phyloP scores from a whole-genome alignment of 2,329 filamentous ascomycete species.

The Colletotrichum lindemuthianum region DNA sequence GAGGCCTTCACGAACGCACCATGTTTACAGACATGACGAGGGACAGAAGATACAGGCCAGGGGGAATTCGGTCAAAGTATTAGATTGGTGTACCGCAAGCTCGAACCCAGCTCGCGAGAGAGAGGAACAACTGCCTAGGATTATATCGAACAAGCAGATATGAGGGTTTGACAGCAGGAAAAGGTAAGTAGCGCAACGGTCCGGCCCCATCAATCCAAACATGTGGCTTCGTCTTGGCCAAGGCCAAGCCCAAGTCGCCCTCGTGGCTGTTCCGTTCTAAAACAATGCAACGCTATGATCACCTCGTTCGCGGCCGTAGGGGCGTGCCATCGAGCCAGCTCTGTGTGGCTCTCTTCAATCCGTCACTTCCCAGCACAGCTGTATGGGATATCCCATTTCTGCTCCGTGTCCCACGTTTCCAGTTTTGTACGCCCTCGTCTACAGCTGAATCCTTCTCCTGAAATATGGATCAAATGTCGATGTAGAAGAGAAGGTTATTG shows the following conservation, averaged over 20 bases:
- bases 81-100: conserved; percentile 8
- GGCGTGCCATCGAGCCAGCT: conserved; percentile 38
- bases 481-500: conserved; percentile 19
- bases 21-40: too few relatives aligned
- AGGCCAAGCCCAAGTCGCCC: not conserved
- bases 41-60: too few relatives aligned
- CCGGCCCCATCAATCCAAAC: too few relatives aligned
- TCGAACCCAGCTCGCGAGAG: not conserved
- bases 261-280: conserved; percentile 16
- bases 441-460: conserved; percentile 29
- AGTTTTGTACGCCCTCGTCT: conserved; percentile 33
- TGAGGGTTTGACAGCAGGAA: not conserved
- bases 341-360: conserved; percentile 31
- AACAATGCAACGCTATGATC: conserved; percentile 35
- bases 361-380: not conserved
- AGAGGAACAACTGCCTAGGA: not conserved
- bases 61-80: not conserved
- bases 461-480: conserved; percentile 25
- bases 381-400: not conserved
- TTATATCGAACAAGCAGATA: conserved; percentile 18
- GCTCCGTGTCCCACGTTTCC: not conserved
- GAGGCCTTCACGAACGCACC: too few relatives aligned
- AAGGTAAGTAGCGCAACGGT: not conserved
- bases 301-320: conserved; percentile 30
- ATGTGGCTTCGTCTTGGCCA: not conserved